These are phyloP conservation scores for Salix brachista DNA, from an alignment of 345 rosid species.

Conservation along the genomic window DNA sequence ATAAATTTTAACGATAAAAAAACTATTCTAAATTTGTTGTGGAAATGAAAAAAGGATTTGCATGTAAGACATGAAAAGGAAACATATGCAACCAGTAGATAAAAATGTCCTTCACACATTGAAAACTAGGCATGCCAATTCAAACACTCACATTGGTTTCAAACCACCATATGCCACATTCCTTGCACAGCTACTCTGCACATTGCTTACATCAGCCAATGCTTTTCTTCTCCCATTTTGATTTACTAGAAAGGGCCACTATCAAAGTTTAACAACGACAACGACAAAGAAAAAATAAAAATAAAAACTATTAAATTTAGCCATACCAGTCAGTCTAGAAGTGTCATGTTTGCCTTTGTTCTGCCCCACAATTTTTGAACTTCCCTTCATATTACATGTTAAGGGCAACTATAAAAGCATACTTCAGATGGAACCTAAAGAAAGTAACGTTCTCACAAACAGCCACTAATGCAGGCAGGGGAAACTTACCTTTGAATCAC, in stretches of 20 bases:
- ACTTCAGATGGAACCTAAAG: background rate
- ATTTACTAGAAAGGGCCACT: slow-evolving; percentile 32
- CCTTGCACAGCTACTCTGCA: slow-evolving; percentile 23
- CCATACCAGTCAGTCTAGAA: slow-evolving; percentile 34
- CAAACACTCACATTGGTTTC: slow-evolving; percentile 48
- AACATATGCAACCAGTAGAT: background rate
- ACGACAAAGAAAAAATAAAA: background rate
- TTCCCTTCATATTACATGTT: slow-evolving; percentile 34
- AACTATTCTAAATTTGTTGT: background rate
- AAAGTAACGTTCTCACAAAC: background rate
- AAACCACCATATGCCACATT: slow-evolving; percentile 40
- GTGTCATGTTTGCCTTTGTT: slow-evolving; percentile 32
- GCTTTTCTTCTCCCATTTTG: slow-evolving; percentile 55
- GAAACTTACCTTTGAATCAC: slow-evolving; percentile 41
- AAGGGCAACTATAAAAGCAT: background rate
- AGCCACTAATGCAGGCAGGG: background rate
- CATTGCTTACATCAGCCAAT: slow-evolving; percentile 73
- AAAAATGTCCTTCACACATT: background rate
- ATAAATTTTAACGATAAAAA: background rate
- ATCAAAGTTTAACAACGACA: background rate
- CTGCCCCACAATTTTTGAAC: slow-evolving; percentile 31
- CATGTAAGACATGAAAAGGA: background rate
- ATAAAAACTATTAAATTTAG: background rate
- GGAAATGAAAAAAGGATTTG: background rate
- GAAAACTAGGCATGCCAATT: background rate